These are phyloP conservation scores for Solanum appendiculatum DNA, from an alignment of 257 asterid genomes.

Conservation along the genomic window DNA sequence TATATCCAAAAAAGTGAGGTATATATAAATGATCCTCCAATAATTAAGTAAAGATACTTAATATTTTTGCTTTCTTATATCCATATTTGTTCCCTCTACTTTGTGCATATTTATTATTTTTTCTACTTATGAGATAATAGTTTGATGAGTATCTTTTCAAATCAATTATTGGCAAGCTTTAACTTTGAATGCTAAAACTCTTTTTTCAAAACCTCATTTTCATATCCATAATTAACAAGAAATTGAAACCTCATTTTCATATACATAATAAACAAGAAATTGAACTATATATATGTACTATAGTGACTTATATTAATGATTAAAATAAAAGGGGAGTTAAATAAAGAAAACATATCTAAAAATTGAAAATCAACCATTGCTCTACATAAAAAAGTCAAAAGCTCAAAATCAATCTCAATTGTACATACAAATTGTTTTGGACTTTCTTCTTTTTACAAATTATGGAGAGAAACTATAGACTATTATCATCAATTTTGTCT, in stretches of 20 bases:
- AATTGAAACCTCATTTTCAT: neutral
- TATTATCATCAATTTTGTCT: neutral
- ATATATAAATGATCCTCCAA: neutral
- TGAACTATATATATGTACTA: neutral
- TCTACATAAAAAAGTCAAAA: slow-evolving; percentile 5
- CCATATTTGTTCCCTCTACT: neutral
- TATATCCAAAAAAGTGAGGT: neutral
- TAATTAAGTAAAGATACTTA: neutral
- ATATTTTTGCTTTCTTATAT: neutral
- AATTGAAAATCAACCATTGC: neutral
- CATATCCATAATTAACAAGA: neutral
- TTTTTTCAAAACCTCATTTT: neutral
- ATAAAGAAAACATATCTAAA: neutral
- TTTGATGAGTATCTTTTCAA: neutral
- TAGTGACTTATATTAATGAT: slow-evolving; percentile 1
- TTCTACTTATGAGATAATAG: neutral
- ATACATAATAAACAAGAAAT: too few relatives aligned
- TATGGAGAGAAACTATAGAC: slow-evolving; percentile 1
- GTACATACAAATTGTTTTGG: neutral
- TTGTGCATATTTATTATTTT: neutral
- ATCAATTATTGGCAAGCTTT: neutral
- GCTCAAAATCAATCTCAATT: neutral
- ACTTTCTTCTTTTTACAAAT: neutral
- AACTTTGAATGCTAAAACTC: neutral
- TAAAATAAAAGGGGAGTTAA: neutral